Conservation (phyloP, 345 rosid species). For the Eutrema heterophyllum region DNA sequence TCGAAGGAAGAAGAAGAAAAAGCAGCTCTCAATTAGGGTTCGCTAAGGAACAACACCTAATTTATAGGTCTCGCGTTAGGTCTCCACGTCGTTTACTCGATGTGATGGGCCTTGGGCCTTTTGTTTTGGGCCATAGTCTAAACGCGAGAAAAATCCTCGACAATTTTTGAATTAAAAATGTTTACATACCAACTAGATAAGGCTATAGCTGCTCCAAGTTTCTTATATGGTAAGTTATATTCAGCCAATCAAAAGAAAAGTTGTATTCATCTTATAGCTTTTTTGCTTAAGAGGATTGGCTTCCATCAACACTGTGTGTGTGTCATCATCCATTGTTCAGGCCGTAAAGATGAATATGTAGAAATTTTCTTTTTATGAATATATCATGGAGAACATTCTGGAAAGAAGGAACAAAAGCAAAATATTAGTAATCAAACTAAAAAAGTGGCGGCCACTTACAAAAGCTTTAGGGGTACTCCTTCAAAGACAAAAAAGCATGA, state of each 20-base stretch:
- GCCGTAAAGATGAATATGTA: not conserved
- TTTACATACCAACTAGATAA: too few relatives aligned
- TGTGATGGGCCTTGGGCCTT: not conserved
- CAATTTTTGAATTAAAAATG: too few relatives aligned
- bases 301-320: not conserved
- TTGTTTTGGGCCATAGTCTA: not conserved
- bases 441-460: constrained; percentile 2
- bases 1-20: not conserved
- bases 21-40: not conserved
- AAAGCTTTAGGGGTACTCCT: not conserved
- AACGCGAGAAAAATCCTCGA: too few relatives aligned
- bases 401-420: not conserved
- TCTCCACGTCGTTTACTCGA: not conserved
- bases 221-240: constrained; percentile 16
- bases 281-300: not conserved
- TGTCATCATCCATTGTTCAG: constrained; percentile 25
- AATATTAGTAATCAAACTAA: not conserved
- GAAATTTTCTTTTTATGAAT: not conserved
- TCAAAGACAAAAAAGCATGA: not conserved
- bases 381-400: not conserved
- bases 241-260: constrained; percentile 9
- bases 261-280: constrained; percentile 15
- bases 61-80: constrained; percentile 19
- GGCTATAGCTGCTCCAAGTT: not conserved
- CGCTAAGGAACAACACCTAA: not conserved